phyloP scores from a whole-genome alignment of 2,329 filamentous ascomycete species.

The Raffaelea albimanens region DNA sequence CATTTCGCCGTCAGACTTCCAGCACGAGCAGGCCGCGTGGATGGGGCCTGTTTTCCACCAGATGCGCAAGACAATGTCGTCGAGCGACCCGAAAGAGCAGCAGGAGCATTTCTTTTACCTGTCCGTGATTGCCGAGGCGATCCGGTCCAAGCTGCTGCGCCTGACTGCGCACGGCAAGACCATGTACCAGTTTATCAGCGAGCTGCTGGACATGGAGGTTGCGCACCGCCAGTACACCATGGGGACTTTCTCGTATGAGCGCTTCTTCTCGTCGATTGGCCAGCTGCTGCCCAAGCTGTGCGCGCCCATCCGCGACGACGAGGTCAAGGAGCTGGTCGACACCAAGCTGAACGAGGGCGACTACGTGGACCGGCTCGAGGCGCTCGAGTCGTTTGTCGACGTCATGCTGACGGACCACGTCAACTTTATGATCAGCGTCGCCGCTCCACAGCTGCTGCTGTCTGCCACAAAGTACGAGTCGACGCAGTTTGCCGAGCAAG shows the following conservation, averaged over 20 bases:
- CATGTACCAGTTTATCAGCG: slow-evolving; percentile 65
- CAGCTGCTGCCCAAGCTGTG: slow-evolving; percentile 69
- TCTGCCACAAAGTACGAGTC: slow-evolving; percentile 65
- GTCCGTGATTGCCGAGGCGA: slow-evolving; percentile 59
- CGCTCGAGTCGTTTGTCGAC: slow-evolving; percentile 66
- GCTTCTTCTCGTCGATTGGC: slow-evolving; percentile 69
- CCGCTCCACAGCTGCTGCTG: slow-evolving; percentile 61
- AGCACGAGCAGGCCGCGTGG: slow-evolving; percentile 42
- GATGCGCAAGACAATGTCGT: slow-evolving; percentile 55
- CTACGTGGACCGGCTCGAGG: slow-evolving; percentile 67
- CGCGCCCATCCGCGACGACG: slow-evolving; percentile 68
- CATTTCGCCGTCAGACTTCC: slow-evolving; percentile 53
- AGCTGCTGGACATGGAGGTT: slow-evolving; percentile 64
- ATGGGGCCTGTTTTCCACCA: slow-evolving; percentile 42
- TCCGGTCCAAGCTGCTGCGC: slow-evolving; percentile 62
- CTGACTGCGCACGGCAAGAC: slow-evolving; percentile 62
- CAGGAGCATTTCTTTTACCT: slow-evolving; percentile 60
- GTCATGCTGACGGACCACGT: slow-evolving; percentile 72
- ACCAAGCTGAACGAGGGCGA: slow-evolving; percentile 50
- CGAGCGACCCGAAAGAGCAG: slow-evolving; percentile 53
- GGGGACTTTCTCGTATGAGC: slow-evolving; percentile 71
- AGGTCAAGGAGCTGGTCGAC: slow-evolving; percentile 59
- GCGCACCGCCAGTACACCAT: slow-evolving; percentile 59
- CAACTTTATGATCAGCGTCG: slow-evolving; percentile 67
- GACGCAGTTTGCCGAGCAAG: slow-evolving; percentile 58